Evolutionary conservation across 164 flowering plant genomes (phyloP), one percentile per base, ranked within the genome.

Genomic region (Akebia trifoliata): DNA sequence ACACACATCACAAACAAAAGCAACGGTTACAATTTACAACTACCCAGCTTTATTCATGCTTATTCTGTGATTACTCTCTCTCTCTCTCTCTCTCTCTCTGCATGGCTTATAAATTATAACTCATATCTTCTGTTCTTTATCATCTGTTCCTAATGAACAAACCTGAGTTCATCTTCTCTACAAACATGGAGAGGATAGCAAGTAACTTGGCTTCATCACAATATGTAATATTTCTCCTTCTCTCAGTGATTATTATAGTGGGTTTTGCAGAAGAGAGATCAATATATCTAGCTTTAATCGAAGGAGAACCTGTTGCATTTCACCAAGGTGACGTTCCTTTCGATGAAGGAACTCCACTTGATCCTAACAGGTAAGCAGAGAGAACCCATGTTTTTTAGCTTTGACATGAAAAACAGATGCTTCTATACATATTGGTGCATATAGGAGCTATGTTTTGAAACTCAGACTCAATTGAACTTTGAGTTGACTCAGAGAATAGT

Each of bases 271-370:
- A 77, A 63, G 72, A 78, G 12, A 63, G 69, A 67, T 61, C 62
- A 5, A 68, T 83, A 31, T 86, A 78, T 59, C 60, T 86, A 57
- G 95, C 85, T 55, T 54, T 85, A 47, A 58, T 85, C 75, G 87
- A 91, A 65, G 95, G 78, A 46, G 80, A 81, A 1, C 76, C 90
- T 0, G 74, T 78, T 53, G 94, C 87, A 22, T 87, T 87, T 63
- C 74, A 46, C 61, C 74, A 48, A 40, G 65, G 17, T 22, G 24
- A 29, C 11, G 40, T 4, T 2, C 52, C 60, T 24, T 44, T 24
- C n/a, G 34, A 63, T 49, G 50, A 56, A 38, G 69, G 61, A 36
- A 62, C 42, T 48, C 47, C 22, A 28, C 15, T 54, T 32, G 52
- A 68, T 40, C 63, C 54, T 6, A 61, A 71, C 60, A 77, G 86